These are phyloP conservation scores for Trebouxia sp. DNA, from an alignment of 139 green algal genomes.

Conservation along the genomic window DNA sequence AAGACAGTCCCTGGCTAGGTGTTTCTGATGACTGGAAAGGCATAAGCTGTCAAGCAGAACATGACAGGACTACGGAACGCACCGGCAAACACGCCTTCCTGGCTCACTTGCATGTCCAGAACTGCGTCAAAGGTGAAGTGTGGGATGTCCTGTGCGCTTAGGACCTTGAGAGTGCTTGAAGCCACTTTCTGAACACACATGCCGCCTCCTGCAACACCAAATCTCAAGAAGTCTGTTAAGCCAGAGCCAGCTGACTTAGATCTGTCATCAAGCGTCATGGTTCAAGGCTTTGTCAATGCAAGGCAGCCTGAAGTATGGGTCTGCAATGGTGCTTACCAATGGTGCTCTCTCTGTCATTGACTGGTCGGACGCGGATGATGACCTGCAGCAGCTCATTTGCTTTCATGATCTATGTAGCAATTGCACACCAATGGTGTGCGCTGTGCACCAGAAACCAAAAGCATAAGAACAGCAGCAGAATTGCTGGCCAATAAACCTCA, in stretches of 20 bases:
- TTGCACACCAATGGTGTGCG: too few relatives aligned
- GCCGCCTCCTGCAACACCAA: slow-evolving; percentile 27
- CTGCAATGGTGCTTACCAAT: slow-evolving; percentile 14
- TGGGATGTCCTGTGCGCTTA: slow-evolving; percentile 39
- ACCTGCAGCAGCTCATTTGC: slow-evolving; percentile 37
- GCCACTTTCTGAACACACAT: slow-evolving; percentile 41
- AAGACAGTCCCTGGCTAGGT: too few relatives aligned
- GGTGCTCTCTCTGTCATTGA: slow-evolving; percentile 40
- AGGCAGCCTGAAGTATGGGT: too few relatives aligned
- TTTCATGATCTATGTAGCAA: too few relatives aligned
- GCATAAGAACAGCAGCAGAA: too few relatives aligned
- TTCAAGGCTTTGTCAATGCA: too few relatives aligned
- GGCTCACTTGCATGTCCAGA: slow-evolving; percentile 26
- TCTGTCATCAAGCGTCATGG: too few relatives aligned
- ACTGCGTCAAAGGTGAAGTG: slow-evolving; percentile 55
- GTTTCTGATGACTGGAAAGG: too few relatives aligned
- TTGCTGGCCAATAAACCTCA: too few relatives aligned
- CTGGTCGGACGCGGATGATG: slow-evolving; percentile 48
- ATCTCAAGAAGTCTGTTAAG: neutral
- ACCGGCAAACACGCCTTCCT: slow-evolving; percentile 50
- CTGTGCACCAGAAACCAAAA: too few relatives aligned
- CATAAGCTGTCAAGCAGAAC: neutral
- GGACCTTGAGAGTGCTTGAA: slow-evolving; percentile 33
- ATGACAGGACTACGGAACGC: neutral
- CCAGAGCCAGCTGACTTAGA: neutral